Conservation (phyloP, 2,329 filamentous ascomycete genomes). For the Trichoderma sp. region DNA sequence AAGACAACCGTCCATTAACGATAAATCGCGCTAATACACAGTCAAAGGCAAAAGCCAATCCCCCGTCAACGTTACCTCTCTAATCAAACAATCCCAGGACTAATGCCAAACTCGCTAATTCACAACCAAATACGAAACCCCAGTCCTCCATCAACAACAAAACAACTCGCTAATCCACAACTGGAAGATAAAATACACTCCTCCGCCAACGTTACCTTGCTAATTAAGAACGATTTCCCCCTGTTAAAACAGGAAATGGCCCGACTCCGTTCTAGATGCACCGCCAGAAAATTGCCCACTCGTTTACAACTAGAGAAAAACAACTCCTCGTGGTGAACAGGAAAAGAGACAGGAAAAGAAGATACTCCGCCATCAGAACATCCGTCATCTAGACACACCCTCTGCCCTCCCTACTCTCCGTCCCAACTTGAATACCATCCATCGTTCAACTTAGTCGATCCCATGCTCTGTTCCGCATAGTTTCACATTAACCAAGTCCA, state of each 20-base stretch:
- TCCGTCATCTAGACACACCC: neutral
- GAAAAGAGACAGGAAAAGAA: neutral
- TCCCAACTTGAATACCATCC: neutral
- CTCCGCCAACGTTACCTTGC: neutral
- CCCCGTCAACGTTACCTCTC: neutral
- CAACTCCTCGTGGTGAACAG: too few species aligned
- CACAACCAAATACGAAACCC: too few species aligned
- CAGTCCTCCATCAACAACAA: neutral
- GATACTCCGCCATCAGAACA: neutral
- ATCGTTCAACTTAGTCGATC: neutral
- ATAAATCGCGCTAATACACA: too few species aligned
- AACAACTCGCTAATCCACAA: neutral
- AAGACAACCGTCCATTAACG: too few species aligned
- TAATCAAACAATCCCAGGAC: neutral
- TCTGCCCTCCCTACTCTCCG: neutral
- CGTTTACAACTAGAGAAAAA: neutral
- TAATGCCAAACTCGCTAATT: neutral
- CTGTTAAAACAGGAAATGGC: accelerated
- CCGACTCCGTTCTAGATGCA: neutral
- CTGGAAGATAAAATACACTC: neutral
- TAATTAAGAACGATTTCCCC: neutral
- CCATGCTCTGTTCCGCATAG: too few species aligned
- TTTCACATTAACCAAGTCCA: too few species aligned
- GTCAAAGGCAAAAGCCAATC: too few species aligned
- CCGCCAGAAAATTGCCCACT: neutral